Base-by-base conservation (phyloP, 352 stramenopile genomes). In the Globisporangium apiculatum region DNA sequence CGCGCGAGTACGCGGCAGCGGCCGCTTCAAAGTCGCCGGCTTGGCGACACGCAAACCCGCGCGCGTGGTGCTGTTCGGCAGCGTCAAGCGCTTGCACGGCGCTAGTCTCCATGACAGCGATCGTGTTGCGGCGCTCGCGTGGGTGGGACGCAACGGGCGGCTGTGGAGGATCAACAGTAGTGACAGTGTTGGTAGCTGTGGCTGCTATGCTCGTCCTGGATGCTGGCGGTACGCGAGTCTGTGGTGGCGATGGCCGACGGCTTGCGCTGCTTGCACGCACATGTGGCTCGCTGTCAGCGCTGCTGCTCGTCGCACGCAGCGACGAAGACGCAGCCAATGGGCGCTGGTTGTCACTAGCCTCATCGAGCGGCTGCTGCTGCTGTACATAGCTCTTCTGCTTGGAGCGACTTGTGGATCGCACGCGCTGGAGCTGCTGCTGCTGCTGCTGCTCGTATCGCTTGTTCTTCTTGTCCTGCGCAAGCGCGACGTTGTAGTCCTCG, bases 401-500 rank as follows among this genome's bases (percentile, higher is more conserved):
- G 7, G 54, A 55, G 18, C 65, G 45, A 31, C 45, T 65, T 8
- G 55, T 53, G 0, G 64, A 61, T 24, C 61, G 57, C 18, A 72
- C 60, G 0, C 74, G 24, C 57, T 83, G 86, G 35, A 74, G 58
- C 49, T 77, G 73, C 17, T 67, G 61, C 48, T 68, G 63, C 12
- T 67, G 52, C 55, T 69, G 57, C 10, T 66, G 62, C 24, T 72
- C 59, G 42, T 69, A 45, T 31, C 57, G 59, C 52, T 66, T 65
- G 15, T 56, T 62, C 15, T 64, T 65, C 56, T 91, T 82, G 62
- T 96, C 87, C 57, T 95, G 91, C 36, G 82, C 63, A 37, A 96
- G 65, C 1, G 87, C 86, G 38, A 92, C 80, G 51, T 91, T 95
- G 70, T 96, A 96, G 60, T 96, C 87, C 52, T 96, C 87, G 51